Conservation (phyloP, 768 basidiomycete genomes). For the Suillus variegatus region DNA sequence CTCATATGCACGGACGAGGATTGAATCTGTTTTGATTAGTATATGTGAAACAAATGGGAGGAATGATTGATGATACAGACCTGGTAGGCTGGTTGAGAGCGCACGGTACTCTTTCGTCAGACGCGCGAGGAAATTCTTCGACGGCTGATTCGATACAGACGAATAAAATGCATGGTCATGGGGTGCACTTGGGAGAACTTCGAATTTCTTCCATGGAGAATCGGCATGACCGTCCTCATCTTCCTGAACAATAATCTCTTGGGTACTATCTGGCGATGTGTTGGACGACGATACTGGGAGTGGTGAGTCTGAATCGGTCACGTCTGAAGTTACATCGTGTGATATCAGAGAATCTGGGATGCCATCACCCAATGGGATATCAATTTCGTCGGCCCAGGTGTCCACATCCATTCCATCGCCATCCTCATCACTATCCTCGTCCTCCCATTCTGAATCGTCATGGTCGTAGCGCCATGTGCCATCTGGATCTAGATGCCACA, state of each 20-base stretch:
- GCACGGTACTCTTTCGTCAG: slow-evolving; percentile 82
- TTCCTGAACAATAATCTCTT: slow-evolving; percentile 29
- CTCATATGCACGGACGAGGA: slow-evolving; percentile 88
- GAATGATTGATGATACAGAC: slow-evolving; percentile 41
- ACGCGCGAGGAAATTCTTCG: slow-evolving; percentile 74
- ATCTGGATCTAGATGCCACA: slow-evolving; percentile 46
- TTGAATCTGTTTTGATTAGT: slow-evolving; percentile 57
- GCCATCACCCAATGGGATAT: slow-evolving; percentile 20
- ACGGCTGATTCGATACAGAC: slow-evolving; percentile 60
- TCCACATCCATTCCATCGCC: slow-evolving; percentile 40
- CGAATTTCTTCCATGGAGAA: slow-evolving; percentile 79
- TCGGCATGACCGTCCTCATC: slow-evolving; percentile 36
- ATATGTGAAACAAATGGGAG: not conserved
- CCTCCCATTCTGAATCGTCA: slow-evolving; percentile 35
- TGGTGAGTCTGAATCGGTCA: slow-evolving; percentile 24
- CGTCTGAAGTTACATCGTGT: slow-evolving; percentile 20
- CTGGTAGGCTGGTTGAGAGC: slow-evolving; percentile 78
- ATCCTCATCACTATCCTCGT: slow-evolving; percentile 28
- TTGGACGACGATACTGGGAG: slow-evolving; percentile 29
- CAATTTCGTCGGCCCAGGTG: slow-evolving; percentile 27
- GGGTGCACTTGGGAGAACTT: slow-evolving; percentile 73
- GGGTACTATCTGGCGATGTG: slow-evolving; percentile 33
- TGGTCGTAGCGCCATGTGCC: slow-evolving; percentile 33
- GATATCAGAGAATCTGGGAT: slow-evolving; percentile 16
- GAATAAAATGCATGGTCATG: slow-evolving; percentile 80